These are phyloP conservation scores for Apiotrichum gamsii DNA, from an alignment of 1,284 basidiomycete genomes.

Conservation along the genomic window DNA sequence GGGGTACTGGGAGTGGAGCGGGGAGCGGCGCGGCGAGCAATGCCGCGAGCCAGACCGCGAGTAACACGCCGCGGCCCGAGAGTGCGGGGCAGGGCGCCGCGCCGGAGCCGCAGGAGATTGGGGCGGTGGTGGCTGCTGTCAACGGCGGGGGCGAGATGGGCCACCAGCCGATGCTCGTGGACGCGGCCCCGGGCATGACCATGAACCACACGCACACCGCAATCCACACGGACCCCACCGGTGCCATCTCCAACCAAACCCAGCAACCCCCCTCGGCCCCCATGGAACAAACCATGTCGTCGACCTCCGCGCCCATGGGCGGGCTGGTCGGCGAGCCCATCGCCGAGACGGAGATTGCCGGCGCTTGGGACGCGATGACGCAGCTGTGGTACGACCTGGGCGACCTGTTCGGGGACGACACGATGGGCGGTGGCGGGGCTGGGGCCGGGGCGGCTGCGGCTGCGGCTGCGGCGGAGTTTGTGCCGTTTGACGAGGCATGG, in stretches of 20 bases:
- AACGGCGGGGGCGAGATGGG: too few relatives aligned
- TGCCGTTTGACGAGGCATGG: neutral
- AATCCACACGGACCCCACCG: too few relatives aligned
- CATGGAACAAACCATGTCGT: too few relatives aligned
- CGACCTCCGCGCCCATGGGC: neutral
- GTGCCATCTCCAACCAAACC: too few relatives aligned
- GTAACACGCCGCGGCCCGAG: too few relatives aligned
- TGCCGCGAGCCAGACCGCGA: neutral
- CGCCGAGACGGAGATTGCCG: conserved; percentile 12
- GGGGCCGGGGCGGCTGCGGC: too few relatives aligned
- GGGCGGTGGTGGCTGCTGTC: too few relatives aligned
- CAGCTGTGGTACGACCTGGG: conserved; percentile 29
- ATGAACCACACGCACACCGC: too few relatives aligned
- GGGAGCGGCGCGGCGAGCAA: neutral
- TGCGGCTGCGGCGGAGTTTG: too few relatives aligned
- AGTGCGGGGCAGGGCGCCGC: neutral
- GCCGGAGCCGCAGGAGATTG: neutral
- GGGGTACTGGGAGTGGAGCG: neutral
- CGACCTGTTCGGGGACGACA: conserved; percentile 21
- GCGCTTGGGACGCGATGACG: conserved; percentile 32
- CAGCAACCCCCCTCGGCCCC: too few relatives aligned
- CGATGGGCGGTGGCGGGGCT: neutral
- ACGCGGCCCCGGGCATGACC: too few relatives aligned
- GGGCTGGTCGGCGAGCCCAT: neutral
- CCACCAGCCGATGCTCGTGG: too few relatives aligned